phyloP scores from a whole-genome alignment of 2,329 filamentous ascomycete species.

The Alternaria dauci region DNA sequence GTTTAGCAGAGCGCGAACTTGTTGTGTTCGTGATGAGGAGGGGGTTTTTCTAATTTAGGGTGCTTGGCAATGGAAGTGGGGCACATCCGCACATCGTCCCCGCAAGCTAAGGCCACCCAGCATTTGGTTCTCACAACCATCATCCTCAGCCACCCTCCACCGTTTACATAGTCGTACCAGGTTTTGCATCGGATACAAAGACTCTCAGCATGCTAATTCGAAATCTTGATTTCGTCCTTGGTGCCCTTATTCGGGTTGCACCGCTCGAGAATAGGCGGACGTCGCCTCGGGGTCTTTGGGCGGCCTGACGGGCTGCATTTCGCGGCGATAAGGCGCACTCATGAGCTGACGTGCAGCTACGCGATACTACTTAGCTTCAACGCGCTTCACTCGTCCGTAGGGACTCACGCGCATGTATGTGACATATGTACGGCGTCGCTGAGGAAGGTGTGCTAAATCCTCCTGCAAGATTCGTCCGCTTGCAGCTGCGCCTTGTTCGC shows the following conservation, averaged over 20 bases:
- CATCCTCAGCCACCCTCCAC: too few species aligned
- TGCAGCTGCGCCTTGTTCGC: not conserved
- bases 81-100: too few species aligned
- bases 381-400: not conserved
- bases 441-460: not conserved
- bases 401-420: not conserved
- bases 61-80: too few species aligned
- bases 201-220: not conserved
- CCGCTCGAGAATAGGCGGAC: not conserved
- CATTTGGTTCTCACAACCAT: too few species aligned
- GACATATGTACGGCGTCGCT: not conserved
- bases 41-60: too few species aligned
- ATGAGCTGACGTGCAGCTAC: not conserved
- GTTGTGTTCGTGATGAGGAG: too few species aligned
- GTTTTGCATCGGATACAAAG: too few species aligned
- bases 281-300: not conserved
- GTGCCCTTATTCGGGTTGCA: not conserved
- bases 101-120: too few species aligned
- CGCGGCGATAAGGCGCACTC: not conserved
- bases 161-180: too few species aligned
- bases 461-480: not conserved
- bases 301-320: not conserved
- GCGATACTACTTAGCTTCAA: not conserved
- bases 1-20: too few species aligned
- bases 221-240: not conserved